A percentile compares a stretch with the other conserved stretches of the same genome.
Conservation (phyloP, 1,284 basidiomycete species). For the Ceratobasidium sp. region DNA sequence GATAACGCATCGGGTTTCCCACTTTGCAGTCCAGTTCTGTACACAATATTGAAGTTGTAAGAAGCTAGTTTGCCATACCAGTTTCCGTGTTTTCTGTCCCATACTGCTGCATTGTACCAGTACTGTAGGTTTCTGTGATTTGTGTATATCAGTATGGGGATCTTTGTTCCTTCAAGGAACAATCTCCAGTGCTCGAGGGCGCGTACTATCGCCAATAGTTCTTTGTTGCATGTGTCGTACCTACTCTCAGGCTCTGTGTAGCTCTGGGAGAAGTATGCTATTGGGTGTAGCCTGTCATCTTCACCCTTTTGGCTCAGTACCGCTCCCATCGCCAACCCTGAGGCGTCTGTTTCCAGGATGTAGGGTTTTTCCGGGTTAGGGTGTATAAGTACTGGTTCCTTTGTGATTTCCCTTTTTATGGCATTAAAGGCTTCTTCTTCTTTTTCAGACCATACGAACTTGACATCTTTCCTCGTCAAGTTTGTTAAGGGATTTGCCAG, state of each 20-base stretch:
- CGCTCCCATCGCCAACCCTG: constrained; percentile 19
- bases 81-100: constrained; percentile 48
- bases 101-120: constrained; percentile 52
- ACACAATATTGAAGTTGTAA: background rate
- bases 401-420: constrained; percentile 49
- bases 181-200: constrained; percentile 51
- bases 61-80: background rate
- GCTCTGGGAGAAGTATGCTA: background rate
- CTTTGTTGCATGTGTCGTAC: background rate
- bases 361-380: background rate
- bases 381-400: constrained; percentile 24
- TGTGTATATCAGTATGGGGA: constrained; percentile 25
- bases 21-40: background rate
- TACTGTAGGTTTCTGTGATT: constrained; percentile 17
- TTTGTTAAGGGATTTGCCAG: constrained; percentile 52
- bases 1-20: constrained; percentile 53
- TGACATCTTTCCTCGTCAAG: constrained; percentile 50
- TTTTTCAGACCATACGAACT: constrained; percentile 47
- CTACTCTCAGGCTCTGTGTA: too few relatives aligned
- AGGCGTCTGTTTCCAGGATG: constrained; percentile 24
- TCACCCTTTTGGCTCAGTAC: constrained; percentile 4
- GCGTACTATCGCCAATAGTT: constrained; percentile 45
- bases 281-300: constrained; percentile 1
- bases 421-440: constrained; percentile 52
- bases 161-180: constrained; percentile 48